These are phyloP conservation scores for Epichloe bromicola DNA, from an alignment of 2,329 filamentous ascomycete species.

Conservation along the genomic window DNA sequence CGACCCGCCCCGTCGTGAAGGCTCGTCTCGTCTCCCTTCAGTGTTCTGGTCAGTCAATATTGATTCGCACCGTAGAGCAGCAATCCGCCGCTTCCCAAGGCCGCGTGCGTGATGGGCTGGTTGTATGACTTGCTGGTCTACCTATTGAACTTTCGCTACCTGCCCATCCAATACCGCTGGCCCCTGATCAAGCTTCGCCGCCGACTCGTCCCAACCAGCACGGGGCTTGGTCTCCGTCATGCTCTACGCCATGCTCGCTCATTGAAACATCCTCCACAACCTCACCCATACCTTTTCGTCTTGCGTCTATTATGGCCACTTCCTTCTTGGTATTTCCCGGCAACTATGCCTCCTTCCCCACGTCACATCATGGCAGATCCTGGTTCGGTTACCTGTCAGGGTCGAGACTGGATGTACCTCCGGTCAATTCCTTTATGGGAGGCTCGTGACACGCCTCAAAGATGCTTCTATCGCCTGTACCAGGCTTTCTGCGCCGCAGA, in stretches of 20 bases:
- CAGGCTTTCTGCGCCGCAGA: slow-evolving; percentile 15
- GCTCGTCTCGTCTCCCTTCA: background rate
- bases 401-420: slow-evolving; percentile 5
- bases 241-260: slow-evolving; percentile 4
- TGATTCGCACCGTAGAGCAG: background rate
- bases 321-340: slow-evolving; percentile 7
- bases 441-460: slow-evolving; percentile 14
- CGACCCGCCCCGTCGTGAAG: background rate
- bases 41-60: background rate
- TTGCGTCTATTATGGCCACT: slow-evolving; percentile 7
- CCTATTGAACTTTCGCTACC: slow-evolving; percentile 11
- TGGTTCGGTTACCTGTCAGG: slow-evolving; percentile 3
- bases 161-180: slow-evolving; percentile 9
- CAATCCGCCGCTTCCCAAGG: background rate
- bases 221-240: slow-evolving; percentile 7
- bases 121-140: slow-evolving; percentile 2
- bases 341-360: slow-evolving; percentile 6
- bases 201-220: slow-evolving; percentile 6
- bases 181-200: slow-evolving; percentile 9
- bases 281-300: slow-evolving; percentile 7
- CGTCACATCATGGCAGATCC: slow-evolving; percentile 8
- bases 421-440: slow-evolving; percentile 9
- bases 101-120: slow-evolving; percentile 1
- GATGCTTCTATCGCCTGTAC: slow-evolving; percentile 16
- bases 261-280: background rate